These are phyloP conservation scores for Claviceps sp. DNA, from an alignment of 2,329 filamentous ascomycete species.

Conservation along the genomic window DNA sequence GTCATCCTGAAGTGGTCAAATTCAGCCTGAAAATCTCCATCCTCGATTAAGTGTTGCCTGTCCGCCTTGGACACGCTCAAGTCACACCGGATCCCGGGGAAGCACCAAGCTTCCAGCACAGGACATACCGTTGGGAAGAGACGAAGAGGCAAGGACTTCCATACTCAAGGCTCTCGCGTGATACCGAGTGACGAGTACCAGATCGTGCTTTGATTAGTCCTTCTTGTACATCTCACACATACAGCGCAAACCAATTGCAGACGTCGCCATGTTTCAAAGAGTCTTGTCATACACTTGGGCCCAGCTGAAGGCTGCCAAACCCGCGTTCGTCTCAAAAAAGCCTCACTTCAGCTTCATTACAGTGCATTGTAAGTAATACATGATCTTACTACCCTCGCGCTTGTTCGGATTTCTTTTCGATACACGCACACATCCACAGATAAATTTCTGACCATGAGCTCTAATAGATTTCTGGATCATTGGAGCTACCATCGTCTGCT, in stretches of 20 bases:
- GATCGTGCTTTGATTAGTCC: neutral
- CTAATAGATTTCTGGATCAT: conserved; percentile 66
- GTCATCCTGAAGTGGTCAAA: neutral
- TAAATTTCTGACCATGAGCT: conserved; percentile 3
- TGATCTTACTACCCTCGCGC: neutral
- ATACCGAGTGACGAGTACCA: neutral
- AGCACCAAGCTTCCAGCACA: neutral
- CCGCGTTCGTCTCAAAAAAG: conserved; percentile 43
- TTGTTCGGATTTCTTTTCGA: neutral
- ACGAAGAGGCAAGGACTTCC: too few relatives aligned
- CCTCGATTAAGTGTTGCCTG: too few relatives aligned
- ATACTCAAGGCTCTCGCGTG: neutral
- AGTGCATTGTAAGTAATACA: conserved; percentile 51
- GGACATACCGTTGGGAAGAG: neutral
- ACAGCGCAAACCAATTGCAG: neutral
- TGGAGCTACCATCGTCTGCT: conserved; percentile 56
- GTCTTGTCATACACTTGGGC: conserved; percentile 22
- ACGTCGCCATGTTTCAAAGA: conserved; percentile 19
- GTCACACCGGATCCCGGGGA: too few relatives aligned
- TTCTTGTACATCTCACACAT: neutral
- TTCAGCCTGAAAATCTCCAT: neutral
- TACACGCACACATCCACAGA: too few relatives aligned
- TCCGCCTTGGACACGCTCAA: neutral
- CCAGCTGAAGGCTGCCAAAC: conserved; percentile 37
- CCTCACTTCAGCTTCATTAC: conserved; percentile 73